Evolutionary conservation across 345 rosid species (phyloP).

Genomic region (Angophora floribunda): DNA sequence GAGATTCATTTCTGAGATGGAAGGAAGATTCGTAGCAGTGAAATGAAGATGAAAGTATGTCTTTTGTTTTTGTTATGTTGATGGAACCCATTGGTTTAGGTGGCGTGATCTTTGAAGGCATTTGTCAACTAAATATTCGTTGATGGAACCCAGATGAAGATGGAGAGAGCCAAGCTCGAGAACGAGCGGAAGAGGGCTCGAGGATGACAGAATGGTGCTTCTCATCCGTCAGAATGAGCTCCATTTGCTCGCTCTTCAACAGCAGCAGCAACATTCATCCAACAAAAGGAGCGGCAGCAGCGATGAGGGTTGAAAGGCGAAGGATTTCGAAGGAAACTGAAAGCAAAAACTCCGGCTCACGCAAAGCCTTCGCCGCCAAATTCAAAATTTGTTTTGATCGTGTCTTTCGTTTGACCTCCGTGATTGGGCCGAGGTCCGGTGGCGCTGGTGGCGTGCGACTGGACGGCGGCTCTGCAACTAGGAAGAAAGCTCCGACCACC

Average conservation of each 20-base stretch:
- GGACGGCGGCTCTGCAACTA: not conserved
- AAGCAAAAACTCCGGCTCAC: not conserved
- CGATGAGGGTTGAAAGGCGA: no score
- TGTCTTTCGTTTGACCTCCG: not conserved
- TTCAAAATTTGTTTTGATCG: not conserved
- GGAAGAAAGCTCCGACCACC: not conserved
- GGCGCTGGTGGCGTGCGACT: fast-evolving
- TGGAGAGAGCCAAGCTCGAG: not conserved
- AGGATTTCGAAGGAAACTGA: not conserved
- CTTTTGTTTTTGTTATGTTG: no score
- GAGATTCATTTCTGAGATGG: no score
- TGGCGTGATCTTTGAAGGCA: not conserved
- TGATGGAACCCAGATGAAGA: not conserved
- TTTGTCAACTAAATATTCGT: not conserved
- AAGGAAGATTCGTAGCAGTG: no score
- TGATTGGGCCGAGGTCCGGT: not conserved
- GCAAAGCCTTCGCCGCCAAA: not conserved
- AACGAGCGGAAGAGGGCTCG: not conserved
- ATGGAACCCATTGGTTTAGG: no score
- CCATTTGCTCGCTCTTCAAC: not conserved
- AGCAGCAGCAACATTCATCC: not conserved
- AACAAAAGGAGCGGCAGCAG: not conserved
- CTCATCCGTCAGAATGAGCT: not conserved
- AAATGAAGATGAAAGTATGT: no score
- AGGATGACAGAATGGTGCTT: not conserved